phyloP scores from a whole-genome alignment of 306 rosid genomes.

The Sindora glabra region DNA sequence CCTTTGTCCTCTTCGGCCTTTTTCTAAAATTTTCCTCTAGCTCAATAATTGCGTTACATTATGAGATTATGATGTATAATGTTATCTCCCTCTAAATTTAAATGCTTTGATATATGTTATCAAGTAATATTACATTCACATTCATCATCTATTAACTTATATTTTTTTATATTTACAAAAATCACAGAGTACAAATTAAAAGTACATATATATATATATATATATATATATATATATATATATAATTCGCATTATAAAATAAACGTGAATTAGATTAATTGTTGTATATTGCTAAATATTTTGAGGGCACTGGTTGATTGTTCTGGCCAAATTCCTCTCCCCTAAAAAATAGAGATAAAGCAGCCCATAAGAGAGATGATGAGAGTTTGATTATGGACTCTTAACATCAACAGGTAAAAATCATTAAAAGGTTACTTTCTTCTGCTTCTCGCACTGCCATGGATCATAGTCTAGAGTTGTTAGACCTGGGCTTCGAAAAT shows the following conservation, averaged over 20 bases:
- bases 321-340: slow-evolving; percentile 1
- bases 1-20: slow-evolving; percentile 31
- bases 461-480: slow-evolving; percentile 7
- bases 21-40: background rate
- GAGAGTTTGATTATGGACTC: slow-evolving; percentile 23
- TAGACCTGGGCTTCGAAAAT: no score
- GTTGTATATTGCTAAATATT: no score
- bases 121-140: background rate
- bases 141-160: background rate
- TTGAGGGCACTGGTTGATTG: no score
- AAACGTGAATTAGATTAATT: no score
- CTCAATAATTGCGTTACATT: background rate
- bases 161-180: background rate
- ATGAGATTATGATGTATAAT: background rate
- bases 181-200: no score
- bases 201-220: no score
- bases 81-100: no score
- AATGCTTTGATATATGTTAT: no score
- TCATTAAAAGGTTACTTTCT: background rate
- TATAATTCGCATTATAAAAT: no score
- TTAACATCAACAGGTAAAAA: slow-evolving; percentile 15
- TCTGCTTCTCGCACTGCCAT: background rate
- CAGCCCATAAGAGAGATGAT: slow-evolving; percentile 11
- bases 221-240: no score
- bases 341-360: slow-evolving; percentile 7